Base-by-base conservation (phyloP, 2,329 filamentous ascomycete genomes). In the Penicillium sp. region DNA sequence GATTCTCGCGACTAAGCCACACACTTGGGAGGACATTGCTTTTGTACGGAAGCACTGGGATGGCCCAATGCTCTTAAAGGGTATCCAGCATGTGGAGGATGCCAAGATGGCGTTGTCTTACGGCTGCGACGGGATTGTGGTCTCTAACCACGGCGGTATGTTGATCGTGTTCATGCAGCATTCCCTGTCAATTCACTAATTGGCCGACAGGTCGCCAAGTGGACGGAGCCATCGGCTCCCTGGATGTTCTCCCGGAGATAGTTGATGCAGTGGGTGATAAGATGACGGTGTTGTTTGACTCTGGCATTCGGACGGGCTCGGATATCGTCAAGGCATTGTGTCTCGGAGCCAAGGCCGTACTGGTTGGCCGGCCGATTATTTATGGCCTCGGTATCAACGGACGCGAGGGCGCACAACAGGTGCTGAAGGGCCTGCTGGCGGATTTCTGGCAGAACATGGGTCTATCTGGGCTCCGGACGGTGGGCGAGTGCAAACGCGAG, bases 11-110 rank as follows among this genome's bases (percentile, higher is more conserved):
- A 75, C 77, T 0, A 65, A 66, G 11, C 71, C 74, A 35, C 79
- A 80, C 54, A 70, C 72, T 0, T 87, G 84, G 84, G 76, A 80
- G 1, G 73, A 87, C 29, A 63, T 87, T 28, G 69, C 70, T n/a
- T 69, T 79, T 39, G 59, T 87, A 51, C 73, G 77, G 52, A 69
- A 77, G 55, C 63, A 82, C 47, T 86, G 82, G 80, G 73, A 79
- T 49, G 81, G 82, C 0, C 80, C 82, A 0, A 79, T 88, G 42
- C 76, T 80, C 50, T 71, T 81, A 28, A 84, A 85, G 63, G 81
- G 80, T 0, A 79, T 76, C 44, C 74, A 78, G 55, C 73, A 70
- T 36, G 68, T 74, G 2, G 72, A 67, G 1, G 77, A 79, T 57
- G 76, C 76, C 11, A 63, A 59, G 41, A 65, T 69, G 46, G 72